Evolutionary conservation across 768 basidiomycete species (phyloP), one percentile per base, ranked within the genome.

Genomic region (Auriscalpium vulgare): DNA sequence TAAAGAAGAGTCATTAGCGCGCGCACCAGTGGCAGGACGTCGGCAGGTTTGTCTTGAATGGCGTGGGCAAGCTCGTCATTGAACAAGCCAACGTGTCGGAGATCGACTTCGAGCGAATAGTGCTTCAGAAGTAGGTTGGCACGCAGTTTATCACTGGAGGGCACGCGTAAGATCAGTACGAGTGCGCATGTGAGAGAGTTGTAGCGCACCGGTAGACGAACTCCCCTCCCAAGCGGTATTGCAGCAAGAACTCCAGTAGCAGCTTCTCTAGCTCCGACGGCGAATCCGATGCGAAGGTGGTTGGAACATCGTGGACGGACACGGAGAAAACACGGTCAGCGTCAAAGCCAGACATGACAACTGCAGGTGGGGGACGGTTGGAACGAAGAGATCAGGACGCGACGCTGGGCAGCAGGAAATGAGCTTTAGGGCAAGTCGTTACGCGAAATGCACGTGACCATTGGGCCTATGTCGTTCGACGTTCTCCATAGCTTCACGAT

Each of bases 41-140:
- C 97, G 6, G 87, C 85, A 16, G 97, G 97, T 63, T 79, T 77
- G 61, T 92, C 89, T 69, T 97, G 92, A 54, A 97, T 84, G 19
- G 83, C 82, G 68, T 95, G 91, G 2, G 92, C 94, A 37, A 99
- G 77, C 66, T 95, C 93, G 65, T 97, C 95, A 63, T 97, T 94
- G 75, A 87, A 98, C 34, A 94, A 73, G 8, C 69, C 66, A 8
- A 75, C 56, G 61, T 75, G 73, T 14, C 73, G 66, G 56, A 84
- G 68, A 62, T 83, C 81, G 13, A 85, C 78, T 56, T 83, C 81
- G 38, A 85, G 71, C 17, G 78, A 77, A 58, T 79, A 83, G 59
- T 95, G 91, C 67, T 94, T 94, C 60, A 95, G 69, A 13, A 98
- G 80, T 37, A 98, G 72, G 67, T 94, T 95, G 47, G 85, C 91